Percentiles rank a stretch among this genome's conserved stretches.
phyloP scores from a whole-genome alignment of 2,329 filamentous ascomycete species.

The Parafenestella ontariensis region DNA sequence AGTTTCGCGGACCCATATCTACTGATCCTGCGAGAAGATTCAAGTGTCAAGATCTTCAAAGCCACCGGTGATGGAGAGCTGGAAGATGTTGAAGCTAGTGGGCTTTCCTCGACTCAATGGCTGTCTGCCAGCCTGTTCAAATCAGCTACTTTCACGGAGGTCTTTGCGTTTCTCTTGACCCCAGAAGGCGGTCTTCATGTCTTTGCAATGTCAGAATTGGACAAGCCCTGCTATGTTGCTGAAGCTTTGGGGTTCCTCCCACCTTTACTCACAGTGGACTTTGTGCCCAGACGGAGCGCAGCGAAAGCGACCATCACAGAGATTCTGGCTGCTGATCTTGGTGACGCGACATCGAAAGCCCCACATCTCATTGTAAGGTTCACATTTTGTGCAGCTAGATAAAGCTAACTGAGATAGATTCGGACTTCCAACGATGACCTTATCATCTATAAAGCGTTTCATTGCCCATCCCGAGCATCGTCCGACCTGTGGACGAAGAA shows the following conservation, averaged over 20 bases:
- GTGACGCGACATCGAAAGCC: conserved; percentile 71
- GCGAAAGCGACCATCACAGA: conserved; percentile 78
- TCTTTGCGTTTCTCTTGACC: conserved; percentile 79
- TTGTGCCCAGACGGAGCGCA: conserved; percentile 71
- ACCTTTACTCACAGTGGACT: conserved; percentile 75
- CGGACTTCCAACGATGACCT: conserved; percentile 83
- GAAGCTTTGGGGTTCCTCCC: conserved; percentile 81
- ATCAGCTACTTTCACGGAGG: conserved; percentile 63
- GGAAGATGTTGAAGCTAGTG: conserved; percentile 76
- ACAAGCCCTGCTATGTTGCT: conserved; percentile 73
- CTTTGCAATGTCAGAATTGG: conserved; percentile 77
- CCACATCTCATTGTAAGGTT: conserved; percentile 81
- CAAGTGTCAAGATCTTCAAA: conserved; percentile 77
- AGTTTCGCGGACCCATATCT: conserved; percentile 89
- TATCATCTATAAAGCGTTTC: conserved; percentile 84
- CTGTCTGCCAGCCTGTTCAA: conserved; percentile 82
- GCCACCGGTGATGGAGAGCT: conserved; percentile 84
- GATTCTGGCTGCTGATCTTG: conserved; percentile 83
- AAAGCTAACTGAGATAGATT: conserved; percentile 58
- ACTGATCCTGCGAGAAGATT: conserved; percentile 82
- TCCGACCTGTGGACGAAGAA: conserved; percentile 59
- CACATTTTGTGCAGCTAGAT: neutral
- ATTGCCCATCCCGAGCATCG: conserved; percentile 51
- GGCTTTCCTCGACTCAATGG: conserved; percentile 73
- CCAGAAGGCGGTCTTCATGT: conserved; percentile 77